Evolutionary conservation across 306 rosid genomes (phyloP), one percentile per base, ranked within the genome.

Genomic region (Acacia acuminata): DNA sequence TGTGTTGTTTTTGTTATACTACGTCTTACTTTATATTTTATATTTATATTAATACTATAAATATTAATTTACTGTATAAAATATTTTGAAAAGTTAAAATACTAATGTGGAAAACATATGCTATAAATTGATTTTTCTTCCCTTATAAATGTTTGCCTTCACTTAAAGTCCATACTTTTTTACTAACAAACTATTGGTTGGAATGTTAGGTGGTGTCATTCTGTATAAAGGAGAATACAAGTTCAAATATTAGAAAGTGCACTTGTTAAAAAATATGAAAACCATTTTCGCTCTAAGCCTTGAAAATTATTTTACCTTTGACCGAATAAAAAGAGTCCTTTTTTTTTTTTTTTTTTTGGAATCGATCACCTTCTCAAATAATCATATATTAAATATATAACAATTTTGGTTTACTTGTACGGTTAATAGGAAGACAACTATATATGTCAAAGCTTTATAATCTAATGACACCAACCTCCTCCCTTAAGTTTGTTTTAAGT

Each of bases 131-230:
- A 67, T n/a, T 36, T 36, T 67, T 38, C 44, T 27, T 64, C 4
- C 9, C 4, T 64, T 13, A 20, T 20, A 68, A 40, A 68, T 68
- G 48, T 8, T 19, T 68, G 4, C 44, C 7, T 16, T 34, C 0
- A n/a, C 70, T 14, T 64, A 15, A n/a, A 38, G 73, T 68, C 15
- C 27, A 8, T 36, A 36, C 58, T 17, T 36, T 38, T 5, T 6
- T 38, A 32, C 36, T 3, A 32, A 32, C 3, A 3, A 32, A 4
- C 7, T 38, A 6, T 38, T 38, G 8, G 42, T 38, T 38, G 1
- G 5, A 1, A 1, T 38, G 42, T 1, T 38, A 36, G 5, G 7
- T 36, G 7, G 7, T 4, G 0, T 36, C 1, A 36, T 0, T 5
- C 0, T 5, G 7, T 36, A 36, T 4, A 1, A 4, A 36, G 0